Percentiles rank a stretch among this genome's conserved stretches.
Evolutionary conservation across 78 protist species (phyloP).

Genomic region (Dictyostelium brefeldianum): DNA sequence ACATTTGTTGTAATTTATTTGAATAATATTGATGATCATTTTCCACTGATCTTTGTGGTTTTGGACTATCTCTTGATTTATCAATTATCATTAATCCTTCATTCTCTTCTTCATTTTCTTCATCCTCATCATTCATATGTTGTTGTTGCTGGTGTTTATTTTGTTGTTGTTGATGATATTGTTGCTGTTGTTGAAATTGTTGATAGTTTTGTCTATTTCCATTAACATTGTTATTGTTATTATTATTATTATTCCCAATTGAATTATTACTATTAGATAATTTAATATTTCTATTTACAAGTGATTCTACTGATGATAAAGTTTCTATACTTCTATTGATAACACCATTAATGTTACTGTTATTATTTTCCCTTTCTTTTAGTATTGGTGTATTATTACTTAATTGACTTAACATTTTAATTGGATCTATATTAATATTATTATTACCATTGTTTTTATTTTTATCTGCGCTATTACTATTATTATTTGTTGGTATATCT

Average conservation of each 20-base stretch:
- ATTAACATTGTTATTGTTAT: background rate
- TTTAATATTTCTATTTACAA: conserved; percentile 27
- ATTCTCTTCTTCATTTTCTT: background rate
- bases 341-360: background rate
- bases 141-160: background rate
- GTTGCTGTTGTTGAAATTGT: conserved; percentile 37
- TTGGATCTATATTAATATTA: background rate
- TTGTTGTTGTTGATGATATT: background rate
- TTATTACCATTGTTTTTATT: background rate
- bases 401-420: conserved; percentile 5
- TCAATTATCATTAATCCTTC: background rate
- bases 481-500: background rate
- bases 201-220: background rate
- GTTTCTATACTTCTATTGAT: background rate
- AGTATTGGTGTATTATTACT: background rate
- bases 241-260: background rate
- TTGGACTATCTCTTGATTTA: background rate
- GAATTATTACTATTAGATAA: background rate
- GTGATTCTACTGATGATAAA: background rate
- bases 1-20: conserved; percentile 7
- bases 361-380: background rate
- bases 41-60: background rate
- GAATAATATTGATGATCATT: background rate
- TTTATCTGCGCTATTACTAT: background rate
- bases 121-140: background rate